A percentile compares a stretch with the other conserved stretches of the same genome.
Conservation (phyloP, 2,329 filamentous ascomycete species). For the Dactylellina parvicollis region DNA sequence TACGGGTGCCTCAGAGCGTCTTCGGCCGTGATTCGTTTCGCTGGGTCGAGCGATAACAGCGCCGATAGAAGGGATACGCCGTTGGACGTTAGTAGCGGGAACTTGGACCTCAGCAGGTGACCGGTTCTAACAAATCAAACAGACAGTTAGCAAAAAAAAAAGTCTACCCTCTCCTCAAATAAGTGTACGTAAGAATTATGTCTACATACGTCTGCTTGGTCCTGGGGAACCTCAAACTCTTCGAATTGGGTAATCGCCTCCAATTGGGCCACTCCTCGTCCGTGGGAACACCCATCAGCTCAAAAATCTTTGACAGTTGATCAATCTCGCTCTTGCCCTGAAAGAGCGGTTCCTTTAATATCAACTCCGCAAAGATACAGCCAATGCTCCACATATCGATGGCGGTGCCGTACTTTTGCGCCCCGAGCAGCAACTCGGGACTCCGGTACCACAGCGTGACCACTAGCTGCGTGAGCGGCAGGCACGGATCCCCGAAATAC, state of each 20-base stretch:
- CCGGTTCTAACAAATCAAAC: conserved; percentile 57
- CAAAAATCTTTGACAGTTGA: conserved; percentile 86
- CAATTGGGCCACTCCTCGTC: conserved; percentile 87
- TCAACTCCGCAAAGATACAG: conserved; percentile 92
- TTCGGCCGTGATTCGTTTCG: conserved; percentile 73
- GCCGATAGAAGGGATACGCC: conserved; percentile 75
- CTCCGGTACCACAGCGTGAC: conserved; percentile 97
- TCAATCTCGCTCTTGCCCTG: conserved; percentile 94
- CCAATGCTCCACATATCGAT: conserved; percentile 97
- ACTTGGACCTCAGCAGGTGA: conserved; percentile 76
- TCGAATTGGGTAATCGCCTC: conserved; percentile 85
- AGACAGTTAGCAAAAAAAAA: neutral
- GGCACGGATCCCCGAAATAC: conserved; percentile 80
- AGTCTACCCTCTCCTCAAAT: neutral
- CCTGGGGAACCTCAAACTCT: conserved; percentile 75
- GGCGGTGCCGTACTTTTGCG: conserved; percentile 76
- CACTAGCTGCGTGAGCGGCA: conserved; percentile 84
- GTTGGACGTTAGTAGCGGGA: conserved; percentile 80
- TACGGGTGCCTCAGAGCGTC: conserved; percentile 83
- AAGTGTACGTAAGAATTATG: neutral
- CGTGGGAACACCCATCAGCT: conserved; percentile 85
- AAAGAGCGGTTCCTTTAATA: conserved; percentile 82
- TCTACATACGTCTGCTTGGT: conserved; percentile 56
- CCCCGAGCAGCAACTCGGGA: conserved; percentile 87
- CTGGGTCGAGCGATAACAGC: conserved; percentile 79